These are phyloP conservation scores for Elaphomyces granulatus DNA, from an alignment of 495 filamentous ascomycete genomes.

Conservation along the genomic window DNA sequence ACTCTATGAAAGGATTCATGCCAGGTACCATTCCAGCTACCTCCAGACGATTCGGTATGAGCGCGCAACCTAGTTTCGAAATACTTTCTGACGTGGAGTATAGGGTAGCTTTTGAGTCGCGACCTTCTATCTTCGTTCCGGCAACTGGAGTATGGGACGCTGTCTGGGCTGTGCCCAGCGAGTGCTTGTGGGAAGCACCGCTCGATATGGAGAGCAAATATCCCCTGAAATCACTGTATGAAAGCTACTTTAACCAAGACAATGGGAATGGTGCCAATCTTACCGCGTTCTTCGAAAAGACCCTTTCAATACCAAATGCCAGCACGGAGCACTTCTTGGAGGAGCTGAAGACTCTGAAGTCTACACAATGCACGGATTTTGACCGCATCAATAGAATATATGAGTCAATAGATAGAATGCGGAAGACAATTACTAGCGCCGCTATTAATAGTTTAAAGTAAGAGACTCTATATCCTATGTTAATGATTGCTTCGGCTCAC, in stretches of 20 bases:
- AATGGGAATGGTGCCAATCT: slow-evolving; percentile 12
- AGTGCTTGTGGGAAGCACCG: slow-evolving; percentile 12
- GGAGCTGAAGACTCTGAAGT: slow-evolving; percentile 10
- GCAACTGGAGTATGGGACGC: background rate
- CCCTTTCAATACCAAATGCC: slow-evolving; percentile 10
- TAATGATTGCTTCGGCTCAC: background rate
- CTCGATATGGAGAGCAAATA: slow-evolving; percentile 1
- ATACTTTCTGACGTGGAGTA: background rate
- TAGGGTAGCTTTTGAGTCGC: background rate
- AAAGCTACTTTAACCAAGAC: slow-evolving; percentile 6
- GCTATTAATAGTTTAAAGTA: no score
- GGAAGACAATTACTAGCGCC: no score
- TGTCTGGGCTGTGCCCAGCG: slow-evolving; percentile 1
- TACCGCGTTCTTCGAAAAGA: slow-evolving; percentile 6
- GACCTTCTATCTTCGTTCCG: slow-evolving; percentile 2
- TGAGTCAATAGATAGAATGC: slow-evolving; percentile 4
- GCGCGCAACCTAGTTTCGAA: no score
- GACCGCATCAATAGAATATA: slow-evolving; percentile 9
- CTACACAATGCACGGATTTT: background rate
- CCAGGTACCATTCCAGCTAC: slow-evolving; percentile 3
- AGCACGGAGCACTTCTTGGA: slow-evolving; percentile 7
- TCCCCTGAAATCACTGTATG: slow-evolving; percentile 6
- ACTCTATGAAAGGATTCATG: slow-evolving; percentile 6
- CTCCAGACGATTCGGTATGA: no score
- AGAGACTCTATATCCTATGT: slow-evolving; percentile 1